A percentile compares a stretch with the other conserved stretches of the same genome.
Evolutionary conservation across 2,329 filamentous ascomycete genomes (phyloP).

Genomic region (Proliferodiscus dingleyae): DNA sequence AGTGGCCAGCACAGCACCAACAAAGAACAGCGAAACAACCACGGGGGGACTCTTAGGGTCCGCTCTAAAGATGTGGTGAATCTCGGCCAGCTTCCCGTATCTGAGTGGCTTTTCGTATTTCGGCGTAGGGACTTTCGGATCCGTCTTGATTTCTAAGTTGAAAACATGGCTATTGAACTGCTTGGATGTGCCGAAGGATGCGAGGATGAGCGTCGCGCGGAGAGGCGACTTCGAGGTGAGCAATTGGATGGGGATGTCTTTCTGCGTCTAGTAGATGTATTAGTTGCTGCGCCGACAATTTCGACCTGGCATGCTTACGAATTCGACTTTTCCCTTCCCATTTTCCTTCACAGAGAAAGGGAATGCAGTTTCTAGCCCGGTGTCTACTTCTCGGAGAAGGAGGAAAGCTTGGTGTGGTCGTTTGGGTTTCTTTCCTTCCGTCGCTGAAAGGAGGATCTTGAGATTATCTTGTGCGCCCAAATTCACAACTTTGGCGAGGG

Average conservation of each 20-base stretch:
- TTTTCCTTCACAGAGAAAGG: constrained; percentile 78
- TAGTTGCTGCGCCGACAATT: constrained; percentile 7
- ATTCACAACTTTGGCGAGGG: constrained; percentile 55
- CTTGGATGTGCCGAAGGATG: constrained; percentile 72
- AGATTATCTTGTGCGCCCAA: constrained; percentile 68
- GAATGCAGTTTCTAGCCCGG: constrained; percentile 82
- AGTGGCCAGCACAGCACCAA: constrained; percentile 65
- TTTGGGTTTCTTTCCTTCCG: constrained; percentile 72
- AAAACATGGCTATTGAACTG: constrained; percentile 69
- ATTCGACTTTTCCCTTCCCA: constrained; percentile 78
- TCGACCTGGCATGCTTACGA: constrained; percentile 54
- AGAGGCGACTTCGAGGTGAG: constrained; percentile 63
- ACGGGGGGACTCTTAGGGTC: constrained; percentile 78
- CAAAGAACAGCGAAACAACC: constrained; percentile 74
- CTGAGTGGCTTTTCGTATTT: constrained; percentile 65
- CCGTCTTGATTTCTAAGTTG: constrained; percentile 61
- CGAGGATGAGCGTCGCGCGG: constrained; percentile 76
- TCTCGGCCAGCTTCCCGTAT: constrained; percentile 79
- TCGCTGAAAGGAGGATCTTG: constrained; percentile 76
- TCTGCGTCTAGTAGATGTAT: constrained; percentile 60
- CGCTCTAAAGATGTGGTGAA: constrained; percentile 82
- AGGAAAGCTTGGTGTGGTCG: constrained; percentile 93
- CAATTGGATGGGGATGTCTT: constrained; percentile 83
- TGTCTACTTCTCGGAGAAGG: constrained; percentile 66
- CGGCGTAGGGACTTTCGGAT: constrained; percentile 55